phyloP scores from a whole-genome alignment of 1,284 basidiomycete genomes.

The Earliella scabrosa region DNA sequence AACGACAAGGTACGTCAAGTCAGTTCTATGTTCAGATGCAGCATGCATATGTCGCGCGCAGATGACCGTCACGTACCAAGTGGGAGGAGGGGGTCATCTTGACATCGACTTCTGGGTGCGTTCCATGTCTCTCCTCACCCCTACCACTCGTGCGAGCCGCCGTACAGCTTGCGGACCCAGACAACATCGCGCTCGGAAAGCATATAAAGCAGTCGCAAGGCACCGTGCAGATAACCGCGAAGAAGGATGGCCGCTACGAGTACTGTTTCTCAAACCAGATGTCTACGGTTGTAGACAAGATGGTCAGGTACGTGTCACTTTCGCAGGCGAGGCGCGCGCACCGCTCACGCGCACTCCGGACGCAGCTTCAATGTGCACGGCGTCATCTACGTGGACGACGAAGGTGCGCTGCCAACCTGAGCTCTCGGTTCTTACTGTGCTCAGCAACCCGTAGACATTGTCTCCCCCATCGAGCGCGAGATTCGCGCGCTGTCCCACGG shows the following conservation, averaged over 20 bases:
- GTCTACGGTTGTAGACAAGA: conserved; percentile 94
- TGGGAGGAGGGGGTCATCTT: conserved; percentile 93
- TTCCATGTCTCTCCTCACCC: conserved; percentile 15
- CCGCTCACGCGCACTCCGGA: neutral
- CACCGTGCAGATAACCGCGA: conserved; percentile 86
- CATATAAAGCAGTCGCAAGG: conserved; percentile 91
- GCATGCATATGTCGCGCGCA: conserved; percentile 38
- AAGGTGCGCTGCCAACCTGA: conserved; percentile 55
- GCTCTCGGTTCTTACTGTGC: conserved; percentile 3
- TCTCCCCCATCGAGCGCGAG: conserved; percentile 96
- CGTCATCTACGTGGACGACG: conserved; percentile 90
- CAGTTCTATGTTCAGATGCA: neutral
- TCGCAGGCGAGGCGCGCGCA: conserved; percentile 15
- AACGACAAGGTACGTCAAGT: conserved; percentile 81
- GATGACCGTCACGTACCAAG: conserved; percentile 99
- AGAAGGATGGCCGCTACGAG: conserved; percentile 85
- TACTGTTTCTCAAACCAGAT: conserved; percentile 99
- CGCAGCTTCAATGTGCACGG: conserved; percentile 98
- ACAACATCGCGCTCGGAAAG: conserved; percentile 70
- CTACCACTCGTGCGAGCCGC: neutral
- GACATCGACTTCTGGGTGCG: conserved; percentile 96
- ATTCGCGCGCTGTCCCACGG: conserved; percentile 88
- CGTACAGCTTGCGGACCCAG: conserved; percentile 79
- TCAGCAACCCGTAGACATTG: conserved; percentile 52
- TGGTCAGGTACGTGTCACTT: conserved; percentile 72